These are phyloP conservation scores for Pyrenophora teres DNA, from an alignment of 2,329 filamentous ascomycete genomes.

Conservation along the genomic window DNA sequence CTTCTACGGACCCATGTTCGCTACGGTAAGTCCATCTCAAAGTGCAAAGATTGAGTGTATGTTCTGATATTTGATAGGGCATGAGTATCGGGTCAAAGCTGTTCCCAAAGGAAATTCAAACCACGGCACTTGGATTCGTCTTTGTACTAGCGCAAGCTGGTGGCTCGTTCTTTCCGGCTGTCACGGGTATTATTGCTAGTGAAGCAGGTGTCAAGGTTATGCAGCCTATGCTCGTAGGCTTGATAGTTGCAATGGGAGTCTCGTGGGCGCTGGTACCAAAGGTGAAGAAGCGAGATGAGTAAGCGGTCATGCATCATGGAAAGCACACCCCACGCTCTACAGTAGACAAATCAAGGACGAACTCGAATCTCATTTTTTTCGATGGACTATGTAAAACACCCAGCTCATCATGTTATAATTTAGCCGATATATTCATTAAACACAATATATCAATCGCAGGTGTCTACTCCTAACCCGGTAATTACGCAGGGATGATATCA, in stretches of 20 bases:
- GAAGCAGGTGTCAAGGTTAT: conserved; percentile 28
- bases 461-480: background rate
- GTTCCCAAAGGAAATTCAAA: conserved; percentile 54
- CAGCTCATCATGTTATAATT: too few species aligned
- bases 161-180: conserved; percentile 60
- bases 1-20: conserved; percentile 64
- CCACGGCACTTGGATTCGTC: conserved; percentile 59
- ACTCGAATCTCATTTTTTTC: too few species aligned
- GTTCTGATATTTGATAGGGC: conserved; percentile 46
- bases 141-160: conserved; percentile 64
- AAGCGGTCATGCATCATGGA: background rate
- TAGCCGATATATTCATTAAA: too few species aligned
- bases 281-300: conserved; percentile 20
- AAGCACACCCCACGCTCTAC: background rate
- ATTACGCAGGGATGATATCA: conserved; percentile 1
- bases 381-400: too few species aligned
- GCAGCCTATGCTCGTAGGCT: conserved; percentile 29
- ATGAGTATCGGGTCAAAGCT: conserved; percentile 60
- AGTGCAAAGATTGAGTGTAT: background rate
- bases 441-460: too few species aligned
- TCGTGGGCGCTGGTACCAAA: conserved; percentile 27
- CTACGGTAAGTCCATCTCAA: conserved; percentile 49
- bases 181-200: conserved; percentile 59
- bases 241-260: conserved; percentile 29
- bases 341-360: too few species aligned